phyloP scores from a whole-genome alignment of 345 rosid species.

The Turnera subulata region DNA sequence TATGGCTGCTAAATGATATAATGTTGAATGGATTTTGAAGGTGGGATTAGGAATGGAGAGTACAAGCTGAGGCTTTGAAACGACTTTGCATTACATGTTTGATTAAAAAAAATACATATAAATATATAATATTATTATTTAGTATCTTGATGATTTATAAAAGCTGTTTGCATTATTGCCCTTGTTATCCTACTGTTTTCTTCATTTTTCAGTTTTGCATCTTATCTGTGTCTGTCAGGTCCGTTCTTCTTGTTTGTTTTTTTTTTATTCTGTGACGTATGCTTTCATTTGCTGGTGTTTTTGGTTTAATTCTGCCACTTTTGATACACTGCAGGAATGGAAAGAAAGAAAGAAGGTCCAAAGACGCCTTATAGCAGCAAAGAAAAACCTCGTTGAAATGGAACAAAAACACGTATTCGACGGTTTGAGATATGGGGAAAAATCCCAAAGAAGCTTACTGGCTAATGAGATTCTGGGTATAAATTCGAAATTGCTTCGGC shows the following conservation, averaged over 20 bases:
- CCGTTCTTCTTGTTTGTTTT: not conserved
- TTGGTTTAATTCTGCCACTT: constrained; percentile 2
- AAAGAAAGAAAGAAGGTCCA: constrained; percentile 76
- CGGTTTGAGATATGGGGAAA: constrained; percentile 74
- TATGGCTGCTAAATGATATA: too few relatives aligned
- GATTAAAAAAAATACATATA: not conserved
- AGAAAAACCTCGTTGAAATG: constrained; percentile 75
- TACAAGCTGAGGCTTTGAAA: not conserved
- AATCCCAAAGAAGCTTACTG: constrained; percentile 58
- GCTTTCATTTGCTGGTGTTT: not conserved
- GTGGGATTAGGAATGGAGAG: not conserved
- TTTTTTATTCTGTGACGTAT: not conserved
- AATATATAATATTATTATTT: too few relatives aligned
- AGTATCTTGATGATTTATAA: too few relatives aligned
- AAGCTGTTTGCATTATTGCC: too few relatives aligned
- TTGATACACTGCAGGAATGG: constrained; percentile 66
- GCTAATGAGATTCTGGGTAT: constrained; percentile 62
- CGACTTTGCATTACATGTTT: not conserved
- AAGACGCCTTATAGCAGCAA: constrained; percentile 72
- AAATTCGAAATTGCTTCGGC: constrained; percentile 72
- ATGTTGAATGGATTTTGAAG: not conserved
- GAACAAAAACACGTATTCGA: constrained; percentile 84
- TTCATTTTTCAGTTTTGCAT: too few relatives aligned
- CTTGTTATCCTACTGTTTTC: too few relatives aligned
- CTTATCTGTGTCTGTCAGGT: too few relatives aligned